Base-by-base conservation (phyloP, 2,329 filamentous ascomycete genomes). In the Alternaria sp. region DNA sequence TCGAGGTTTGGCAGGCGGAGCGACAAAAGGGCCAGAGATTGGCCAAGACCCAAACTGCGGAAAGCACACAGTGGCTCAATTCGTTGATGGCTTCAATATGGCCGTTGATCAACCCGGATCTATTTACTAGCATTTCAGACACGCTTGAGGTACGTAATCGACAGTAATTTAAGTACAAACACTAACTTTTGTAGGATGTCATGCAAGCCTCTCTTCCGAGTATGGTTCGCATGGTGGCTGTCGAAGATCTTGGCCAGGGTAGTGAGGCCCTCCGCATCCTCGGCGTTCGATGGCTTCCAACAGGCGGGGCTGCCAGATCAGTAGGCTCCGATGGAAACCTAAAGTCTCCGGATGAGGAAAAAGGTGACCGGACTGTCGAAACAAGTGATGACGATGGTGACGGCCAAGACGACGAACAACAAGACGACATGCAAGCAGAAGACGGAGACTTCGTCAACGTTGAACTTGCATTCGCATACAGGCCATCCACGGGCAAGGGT, bases 391-490 rank as follows among this genome's bases (percentile, higher is more conserved):
- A 81, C 7, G 65, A 84, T 61, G 81, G 80, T 2, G 75, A 83
- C 56, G 75, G 80, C 11, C 69, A 76, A n/a, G 61, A 80, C 1
- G 76, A 76, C 4, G 15, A 46, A 12, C 73, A 78, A 3, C 72
- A 81, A 10, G 69, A 77, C 10, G 74, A 70, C 11, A 90, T 92
- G 89, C 88, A 91, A 70, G 90, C 89, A 3, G 91, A 93, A 76
- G 90, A 93, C 74, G 91, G 91, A 11, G 90, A 93, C 67, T 93
- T 93, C 71, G 86, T 93, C 76, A 93, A 93, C 72, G 80, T 93
- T 56, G 91, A 94, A 74, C 82, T 93, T 15, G 90, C 90, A 0
- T 90, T 93, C 71, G 89, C 91, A 2, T 94, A 93, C 76, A 85
- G 89, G 36, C 87, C 89, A 10, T 85, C 89, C 28, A 86, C 87